Evolutionary conservation across 1,284 basidiomycete genomes (phyloP), one percentile per base, ranked within the genome.

Genomic region (Ustilago tritici): DNA sequence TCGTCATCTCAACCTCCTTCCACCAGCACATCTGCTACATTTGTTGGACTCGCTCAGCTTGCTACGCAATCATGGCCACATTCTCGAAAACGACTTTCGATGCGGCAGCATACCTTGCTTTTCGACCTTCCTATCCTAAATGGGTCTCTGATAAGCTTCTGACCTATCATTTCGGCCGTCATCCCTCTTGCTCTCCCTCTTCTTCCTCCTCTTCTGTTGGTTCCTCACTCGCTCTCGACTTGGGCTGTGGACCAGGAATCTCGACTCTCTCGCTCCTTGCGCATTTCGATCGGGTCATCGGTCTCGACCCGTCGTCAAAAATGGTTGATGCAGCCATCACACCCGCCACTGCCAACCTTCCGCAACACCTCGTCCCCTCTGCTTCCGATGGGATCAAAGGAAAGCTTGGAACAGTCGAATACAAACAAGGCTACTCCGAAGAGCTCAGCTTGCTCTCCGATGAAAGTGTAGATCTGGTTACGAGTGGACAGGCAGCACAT

Each of bases 241-340:
- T 95, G 1, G 93, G 93, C 2, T 95, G 93, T 86, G 93, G 93
- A 36, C 93, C 93, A 8, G 93, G 93, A 91, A 70, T 34, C 79
- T 61, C 92, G 52, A 93, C 92, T 0, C 82, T 88, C 9, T 89
- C 89, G 53, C 88, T 94, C 15, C 88, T 88, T 0, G 88, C 83
- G 0, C 70, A 66, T 0, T 95, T 95, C 87, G 87, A 87, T 19
- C 87, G 88, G 15, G 88, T 94, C 43, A 86, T 91, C 10, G 94
- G 92, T 0, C 86, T 92, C 15, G 94, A 95, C 79, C 93, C 93
- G 0, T 91, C 91, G 41, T 80, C 86, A 17, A 89, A 89, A 36
- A 95, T 95, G 94, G 88, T 95, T 34, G 87, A 88, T 14, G 88
- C 89, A 5, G 94, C 93, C 0, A 88, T 87, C 9, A 84, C 86